Evolutionary conservation across 495 filamentous ascomycete genomes (phyloP).

Genomic region (Trichoderma reesei): DNA sequence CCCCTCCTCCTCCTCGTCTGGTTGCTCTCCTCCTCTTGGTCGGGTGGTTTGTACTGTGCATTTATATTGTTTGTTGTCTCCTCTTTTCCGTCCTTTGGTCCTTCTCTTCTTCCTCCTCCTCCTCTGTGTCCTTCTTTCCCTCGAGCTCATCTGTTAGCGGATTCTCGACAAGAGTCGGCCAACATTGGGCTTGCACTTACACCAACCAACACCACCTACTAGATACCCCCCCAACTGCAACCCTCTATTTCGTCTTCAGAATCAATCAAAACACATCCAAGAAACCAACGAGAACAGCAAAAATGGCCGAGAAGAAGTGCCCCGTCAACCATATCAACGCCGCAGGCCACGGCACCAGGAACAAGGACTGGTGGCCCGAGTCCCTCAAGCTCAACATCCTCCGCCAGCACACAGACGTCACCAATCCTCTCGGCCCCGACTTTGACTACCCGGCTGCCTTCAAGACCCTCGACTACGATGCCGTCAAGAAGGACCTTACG

Average conservation of each 20-base stretch:
- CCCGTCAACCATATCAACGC: constrained; percentile 29
- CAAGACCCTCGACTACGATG: constrained; percentile 60
- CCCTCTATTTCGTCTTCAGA: neutral
- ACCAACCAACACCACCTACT: too few species aligned
- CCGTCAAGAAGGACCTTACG: constrained; percentile 57
- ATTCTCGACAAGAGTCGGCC: neutral
- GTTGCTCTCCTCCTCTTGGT: neutral
- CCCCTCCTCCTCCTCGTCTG: neutral
- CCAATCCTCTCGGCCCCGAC: constrained; percentile 48
- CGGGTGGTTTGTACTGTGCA: neutral
- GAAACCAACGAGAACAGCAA: neutral
- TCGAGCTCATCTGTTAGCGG: neutral
- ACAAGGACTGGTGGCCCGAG: constrained; percentile 62
- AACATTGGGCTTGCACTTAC: too few species aligned
- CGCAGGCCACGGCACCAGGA: constrained; percentile 46
- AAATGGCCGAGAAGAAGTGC: constrained; percentile 3
- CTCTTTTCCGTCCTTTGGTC: neutral
- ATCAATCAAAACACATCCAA: neutral
- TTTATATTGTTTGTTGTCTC: neutral
- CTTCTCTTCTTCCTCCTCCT: neutral
- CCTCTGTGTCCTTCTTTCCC: neutral
- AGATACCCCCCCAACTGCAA: neutral
- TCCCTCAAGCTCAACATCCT: constrained; percentile 57
- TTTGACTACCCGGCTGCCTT: constrained; percentile 62
- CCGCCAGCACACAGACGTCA: constrained; percentile 53